Conservation (phyloP, 441 rosid species). For the Aquilaria agallochum region DNA sequence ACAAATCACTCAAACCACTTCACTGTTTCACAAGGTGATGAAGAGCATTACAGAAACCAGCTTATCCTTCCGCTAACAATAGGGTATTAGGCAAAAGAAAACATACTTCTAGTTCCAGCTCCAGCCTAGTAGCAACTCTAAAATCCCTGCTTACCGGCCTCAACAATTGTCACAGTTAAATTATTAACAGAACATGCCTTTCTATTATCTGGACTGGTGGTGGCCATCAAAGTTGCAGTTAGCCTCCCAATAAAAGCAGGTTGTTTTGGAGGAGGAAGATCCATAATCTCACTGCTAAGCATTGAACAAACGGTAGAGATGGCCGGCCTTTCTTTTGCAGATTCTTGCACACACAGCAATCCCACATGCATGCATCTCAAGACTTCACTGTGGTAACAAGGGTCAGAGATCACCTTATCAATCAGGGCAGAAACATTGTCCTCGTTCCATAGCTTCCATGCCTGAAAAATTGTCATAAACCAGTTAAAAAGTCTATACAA, state of each 20-base stretch:
- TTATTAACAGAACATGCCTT: too few relatives aligned
- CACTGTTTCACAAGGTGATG: too few relatives aligned
- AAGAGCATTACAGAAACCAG: too few relatives aligned
- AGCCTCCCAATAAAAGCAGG: not conserved
- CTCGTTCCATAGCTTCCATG: constrained; percentile 22
- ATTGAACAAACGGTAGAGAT: constrained; percentile 15
- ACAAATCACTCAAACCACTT: too few relatives aligned
- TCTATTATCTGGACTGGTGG: too few relatives aligned
- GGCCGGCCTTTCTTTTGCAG: constrained; percentile 18
- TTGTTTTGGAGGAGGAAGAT: constrained; percentile 8
- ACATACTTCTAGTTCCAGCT: too few relatives aligned
- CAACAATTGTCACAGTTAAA: too few relatives aligned
- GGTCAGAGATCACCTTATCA: not conserved
- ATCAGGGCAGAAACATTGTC: not conserved
- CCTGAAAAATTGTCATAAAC: constrained; percentile 6
- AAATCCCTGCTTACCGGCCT: too few relatives aligned
- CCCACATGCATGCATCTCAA: constrained; percentile 23
- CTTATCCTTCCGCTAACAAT: too few relatives aligned
- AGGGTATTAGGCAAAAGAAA: too few relatives aligned
- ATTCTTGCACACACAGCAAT: constrained; percentile 23
- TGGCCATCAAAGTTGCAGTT: too few relatives aligned
- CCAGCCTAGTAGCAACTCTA: too few relatives aligned
- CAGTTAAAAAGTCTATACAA: not conserved
- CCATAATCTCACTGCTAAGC: constrained; percentile 10
- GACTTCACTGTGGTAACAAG: not conserved